Conservation (phyloP, 2,329 filamentous ascomycete species). For the Hypoxylon sp. region DNA sequence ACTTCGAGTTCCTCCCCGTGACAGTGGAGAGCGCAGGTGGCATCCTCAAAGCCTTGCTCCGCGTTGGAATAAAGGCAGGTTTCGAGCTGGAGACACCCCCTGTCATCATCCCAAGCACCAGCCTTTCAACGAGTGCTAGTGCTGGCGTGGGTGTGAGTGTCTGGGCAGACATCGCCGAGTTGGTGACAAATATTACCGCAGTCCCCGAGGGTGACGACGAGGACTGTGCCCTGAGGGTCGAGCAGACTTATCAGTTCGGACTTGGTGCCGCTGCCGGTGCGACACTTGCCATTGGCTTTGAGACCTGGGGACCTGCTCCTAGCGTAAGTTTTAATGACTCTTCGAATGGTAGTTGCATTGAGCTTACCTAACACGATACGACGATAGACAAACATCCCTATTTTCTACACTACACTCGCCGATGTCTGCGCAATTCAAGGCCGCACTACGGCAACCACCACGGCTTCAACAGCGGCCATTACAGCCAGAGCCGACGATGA, state of each 20-base stretch:
- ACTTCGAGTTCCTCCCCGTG: conserved; percentile 69
- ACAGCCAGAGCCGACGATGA: conserved; percentile 45
- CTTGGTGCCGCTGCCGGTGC: conserved; percentile 67
- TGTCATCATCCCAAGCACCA: conserved; percentile 41
- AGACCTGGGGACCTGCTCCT: conserved; percentile 64
- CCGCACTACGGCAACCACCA: conserved; percentile 41
- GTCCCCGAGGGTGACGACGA: conserved; percentile 48
- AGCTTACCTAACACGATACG: background rate
- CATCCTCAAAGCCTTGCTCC: conserved; percentile 60
- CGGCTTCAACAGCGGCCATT: conserved; percentile 35
- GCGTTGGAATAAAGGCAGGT: conserved; percentile 60
- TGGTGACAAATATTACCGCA: conserved; percentile 63
- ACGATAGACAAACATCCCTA: conserved; percentile 56
- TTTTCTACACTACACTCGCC: conserved; percentile 65
- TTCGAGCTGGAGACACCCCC: conserved; percentile 49
- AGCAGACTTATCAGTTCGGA: conserved; percentile 63
- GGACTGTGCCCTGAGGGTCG: conserved; percentile 59
- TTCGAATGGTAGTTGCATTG: background rate
- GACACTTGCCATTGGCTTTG: conserved; percentile 56
- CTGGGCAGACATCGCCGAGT: conserved; percentile 65
- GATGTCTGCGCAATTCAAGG: conserved; percentile 55
- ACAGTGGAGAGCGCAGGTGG: conserved; percentile 58
- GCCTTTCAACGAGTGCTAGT: conserved; percentile 44
- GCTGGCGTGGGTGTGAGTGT: conserved; percentile 62
- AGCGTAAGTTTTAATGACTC: conserved; percentile 8